These are phyloP conservation scores for Blastocystis sp. DNA, from an alignment of 352 stramenopile species.

Conservation along the genomic window DNA sequence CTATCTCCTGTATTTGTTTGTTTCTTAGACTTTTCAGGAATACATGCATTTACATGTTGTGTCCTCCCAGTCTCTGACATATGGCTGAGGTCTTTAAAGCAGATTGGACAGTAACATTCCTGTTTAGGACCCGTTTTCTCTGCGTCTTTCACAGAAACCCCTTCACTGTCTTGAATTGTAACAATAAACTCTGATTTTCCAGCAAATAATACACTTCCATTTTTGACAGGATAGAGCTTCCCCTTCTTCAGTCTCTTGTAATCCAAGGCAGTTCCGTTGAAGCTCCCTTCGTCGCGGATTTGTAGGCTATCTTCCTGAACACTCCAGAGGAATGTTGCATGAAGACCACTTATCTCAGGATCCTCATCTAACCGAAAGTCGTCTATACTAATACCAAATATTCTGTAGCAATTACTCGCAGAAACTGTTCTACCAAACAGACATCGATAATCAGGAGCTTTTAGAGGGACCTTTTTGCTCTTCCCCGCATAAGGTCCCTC, in stretches of 20 bases:
- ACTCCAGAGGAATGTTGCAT: constrained; percentile 17
- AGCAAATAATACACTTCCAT: not conserved
- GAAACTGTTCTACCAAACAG: constrained; percentile 24
- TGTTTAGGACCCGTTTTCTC: not conserved
- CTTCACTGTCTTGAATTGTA: not conserved
- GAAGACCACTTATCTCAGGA: constrained; percentile 44
- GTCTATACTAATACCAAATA: not conserved
- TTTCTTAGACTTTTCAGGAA: not conserved
- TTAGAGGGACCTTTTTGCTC: not conserved
- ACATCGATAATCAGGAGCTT: constrained; percentile 4
- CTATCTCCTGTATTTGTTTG: too few relatives aligned
- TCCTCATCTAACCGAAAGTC: constrained; percentile 10
- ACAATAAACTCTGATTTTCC: constrained; percentile 50
- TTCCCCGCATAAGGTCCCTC: constrained; percentile 34
- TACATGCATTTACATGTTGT: constrained; percentile 40
- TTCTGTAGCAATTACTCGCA: not conserved
- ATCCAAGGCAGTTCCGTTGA: constrained; percentile 39
- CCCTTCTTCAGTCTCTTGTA: constrained; percentile 8
- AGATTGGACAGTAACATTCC: constrained; percentile 18
- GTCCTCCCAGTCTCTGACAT: constrained; percentile 15
- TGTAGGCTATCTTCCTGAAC: constrained; percentile 23
- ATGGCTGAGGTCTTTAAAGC: constrained; percentile 2
- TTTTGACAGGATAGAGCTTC: not conserved
- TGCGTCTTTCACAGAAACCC: not conserved
- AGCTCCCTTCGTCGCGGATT: constrained; percentile 16